A percentile compares a stretch with the other conserved stretches of the same genome.
phyloP scores from a whole-genome alignment of 2,329 filamentous ascomycete genomes.

The Phialemoniopsis sp. region DNA sequence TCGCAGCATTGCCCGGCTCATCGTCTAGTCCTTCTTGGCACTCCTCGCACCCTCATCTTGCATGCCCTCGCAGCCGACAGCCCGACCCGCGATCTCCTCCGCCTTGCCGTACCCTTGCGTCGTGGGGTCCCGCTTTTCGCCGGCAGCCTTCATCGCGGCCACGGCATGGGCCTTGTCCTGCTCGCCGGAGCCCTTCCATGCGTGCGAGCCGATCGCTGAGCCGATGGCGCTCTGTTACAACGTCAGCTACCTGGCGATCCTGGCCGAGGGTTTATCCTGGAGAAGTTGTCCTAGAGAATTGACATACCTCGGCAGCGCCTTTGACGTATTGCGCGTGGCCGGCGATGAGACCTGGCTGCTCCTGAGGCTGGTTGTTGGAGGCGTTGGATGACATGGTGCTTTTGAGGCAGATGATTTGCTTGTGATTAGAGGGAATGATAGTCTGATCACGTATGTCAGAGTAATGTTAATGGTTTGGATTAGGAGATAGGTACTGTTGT shows the following conservation, averaged over 20 bases:
- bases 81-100: constrained; percentile 61
- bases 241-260: constrained; percentile 1
- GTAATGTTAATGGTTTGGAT: too few species aligned
- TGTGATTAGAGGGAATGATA: too few species aligned
- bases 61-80: constrained; percentile 68
- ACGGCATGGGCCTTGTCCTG: constrained; percentile 60
- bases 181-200: constrained; percentile 61
- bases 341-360: constrained; percentile 55
- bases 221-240: constrained; percentile 51
- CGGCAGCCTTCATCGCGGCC: constrained; percentile 57
- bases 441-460: too few species aligned
- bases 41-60: constrained; percentile 55
- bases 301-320: constrained; percentile 58
- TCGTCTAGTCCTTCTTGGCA: constrained; percentile 19
- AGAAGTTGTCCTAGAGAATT: not conserved
- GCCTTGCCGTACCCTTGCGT: constrained; percentile 55
- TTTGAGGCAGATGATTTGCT: too few species aligned
- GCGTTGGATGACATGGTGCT: constrained; percentile 19
- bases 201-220: constrained; percentile 53
- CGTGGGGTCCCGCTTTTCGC: constrained; percentile 48
- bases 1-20: too few species aligned
- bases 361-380: constrained; percentile 18
- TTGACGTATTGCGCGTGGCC: constrained; percentile 67
- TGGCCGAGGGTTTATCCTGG: constrained; percentile 4
- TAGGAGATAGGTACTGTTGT: too few species aligned